Base-by-base conservation (phyloP, 1,139 yeast genomes). In the Scheffersomyces illinoinensis region DNA sequence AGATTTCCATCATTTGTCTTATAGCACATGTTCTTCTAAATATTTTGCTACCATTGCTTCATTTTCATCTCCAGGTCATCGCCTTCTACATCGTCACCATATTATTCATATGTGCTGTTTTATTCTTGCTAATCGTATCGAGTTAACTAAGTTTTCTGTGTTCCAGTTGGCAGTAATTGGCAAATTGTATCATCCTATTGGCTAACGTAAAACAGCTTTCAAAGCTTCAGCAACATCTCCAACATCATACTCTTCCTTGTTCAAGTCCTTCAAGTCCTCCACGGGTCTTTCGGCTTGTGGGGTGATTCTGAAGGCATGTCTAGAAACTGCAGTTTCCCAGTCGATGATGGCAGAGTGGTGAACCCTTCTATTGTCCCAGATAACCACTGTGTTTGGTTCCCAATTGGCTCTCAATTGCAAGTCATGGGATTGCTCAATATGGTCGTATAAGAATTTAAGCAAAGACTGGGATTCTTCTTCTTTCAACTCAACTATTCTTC, bases 351-450 rank as follows among this genome's bases (percentile, higher is more conserved):
- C 72, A 0, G 71, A 57, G 58, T 71, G 74, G n/a, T 66, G 61
- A 3, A 68, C 65, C 33, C 68, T 64, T 52, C 72, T 64, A 61
- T 71, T 71, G 54, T 70, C 72, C 74, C 74, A 71, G 47, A 68
- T 59, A 5, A 70, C 73, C 17, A 71, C 66, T 0, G 72, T 72
- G 63, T 82, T 77, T 48, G 81, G 82, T 61, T 82, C 83, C 87
- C 89, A 87, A 57, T 71, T 75, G 60, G 86, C 85, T 62, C 91
- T 80, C 21, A 85, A 76, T 58, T 86, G 87, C 62, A 85, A 76
- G 67, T 85, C 89, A 26, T 79, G 82, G 47, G 83, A 73, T 49
- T 76, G 65, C 47, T 65, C 71, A 57, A 70, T 61, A 57, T 69
- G 74, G 49, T 64, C 64, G 61, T 62, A 70, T 59, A 71, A 68